Conservation (phyloP, 768 basidiomycete species). For the Mycena maculata region DNA sequence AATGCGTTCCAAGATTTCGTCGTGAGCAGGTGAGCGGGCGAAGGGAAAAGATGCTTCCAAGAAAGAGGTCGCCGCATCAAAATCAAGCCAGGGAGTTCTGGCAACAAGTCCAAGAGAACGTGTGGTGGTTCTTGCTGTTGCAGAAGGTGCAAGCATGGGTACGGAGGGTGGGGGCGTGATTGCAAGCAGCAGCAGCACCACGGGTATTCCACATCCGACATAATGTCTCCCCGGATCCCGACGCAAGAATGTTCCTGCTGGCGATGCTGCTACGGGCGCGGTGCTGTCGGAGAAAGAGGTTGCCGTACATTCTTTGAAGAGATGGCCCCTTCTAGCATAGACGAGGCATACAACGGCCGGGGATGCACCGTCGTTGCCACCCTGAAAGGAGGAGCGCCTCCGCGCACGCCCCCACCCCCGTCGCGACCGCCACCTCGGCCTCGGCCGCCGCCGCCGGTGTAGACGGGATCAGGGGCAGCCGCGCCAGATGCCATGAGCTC, state of each 20-base stretch:
- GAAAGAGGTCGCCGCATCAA: neutral
- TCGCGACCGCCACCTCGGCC: too few relatives aligned
- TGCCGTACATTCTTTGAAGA: neutral
- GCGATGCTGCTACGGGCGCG: neutral
- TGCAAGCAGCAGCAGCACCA: neutral
- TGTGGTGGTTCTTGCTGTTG: neutral
- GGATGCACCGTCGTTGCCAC: neutral
- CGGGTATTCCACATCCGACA: neutral
- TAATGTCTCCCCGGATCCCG: neutral
- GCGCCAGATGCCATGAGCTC: neutral
- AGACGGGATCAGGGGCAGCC: neutral
- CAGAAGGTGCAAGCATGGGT: constrained; percentile 11
- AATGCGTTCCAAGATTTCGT: neutral
- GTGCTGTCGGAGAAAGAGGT: neutral
- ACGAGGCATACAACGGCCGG: neutral
- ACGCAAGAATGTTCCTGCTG: neutral
- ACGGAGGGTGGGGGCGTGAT: too few relatives aligned
- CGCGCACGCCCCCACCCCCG: neutral
- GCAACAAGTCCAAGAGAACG: neutral
- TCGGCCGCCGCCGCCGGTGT: too few relatives aligned
- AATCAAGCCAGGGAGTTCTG: neutral
- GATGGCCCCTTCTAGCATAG: neutral
- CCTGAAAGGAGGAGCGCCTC: neutral
- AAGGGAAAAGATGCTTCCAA: neutral
- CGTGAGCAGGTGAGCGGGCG: neutral